These are phyloP conservation scores for Rubroboletus satanas DNA, from an alignment of 768 basidiomycete genomes.

Conservation along the genomic window DNA sequence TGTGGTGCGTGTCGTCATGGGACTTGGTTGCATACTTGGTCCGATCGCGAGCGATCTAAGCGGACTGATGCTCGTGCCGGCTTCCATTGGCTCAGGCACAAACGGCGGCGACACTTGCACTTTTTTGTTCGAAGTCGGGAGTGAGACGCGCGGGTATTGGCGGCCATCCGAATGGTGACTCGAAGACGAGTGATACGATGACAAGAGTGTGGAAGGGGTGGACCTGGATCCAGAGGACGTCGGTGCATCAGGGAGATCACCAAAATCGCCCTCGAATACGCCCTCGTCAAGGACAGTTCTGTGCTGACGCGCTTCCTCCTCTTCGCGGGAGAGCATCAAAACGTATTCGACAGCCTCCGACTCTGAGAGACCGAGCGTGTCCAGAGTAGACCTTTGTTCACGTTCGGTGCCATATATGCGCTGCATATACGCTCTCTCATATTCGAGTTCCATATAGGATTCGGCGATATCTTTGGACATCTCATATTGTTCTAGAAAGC, in stretches of 20 bases:
- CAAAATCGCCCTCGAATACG: conserved; percentile 52
- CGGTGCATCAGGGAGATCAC: conserved; percentile 7
- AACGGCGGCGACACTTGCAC: conserved; percentile 52
- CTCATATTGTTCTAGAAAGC: conserved; percentile 55
- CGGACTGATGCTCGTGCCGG: conserved; percentile 37
- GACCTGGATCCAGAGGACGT: conserved; percentile 18
- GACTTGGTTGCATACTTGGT: conserved; percentile 4
- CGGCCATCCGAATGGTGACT: conserved; percentile 21
- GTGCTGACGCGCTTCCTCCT: conserved; percentile 37
- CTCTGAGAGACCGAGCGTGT: conserved; percentile 69
- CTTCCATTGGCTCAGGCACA: conserved; percentile 53
- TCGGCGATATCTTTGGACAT: conserved; percentile 61
- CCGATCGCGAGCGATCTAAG: conserved; percentile 12
- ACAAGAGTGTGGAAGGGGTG: conserved; percentile 1
- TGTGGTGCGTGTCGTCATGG: conserved; percentile 8
- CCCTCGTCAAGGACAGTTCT: conserved; percentile 42
- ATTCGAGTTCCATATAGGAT: conserved; percentile 47
- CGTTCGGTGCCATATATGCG: conserved; percentile 45
- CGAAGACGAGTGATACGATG: conserved; percentile 17
- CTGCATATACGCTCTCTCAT: conserved; percentile 41
- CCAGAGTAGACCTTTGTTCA: conserved; percentile 55
- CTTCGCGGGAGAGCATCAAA: conserved; percentile 82
- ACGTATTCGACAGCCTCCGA: conserved; percentile 74
- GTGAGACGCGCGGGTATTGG: conserved; percentile 27
- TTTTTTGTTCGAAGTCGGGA: conserved; percentile 43